These are phyloP conservation scores for Conoideocrella luteorostrata DNA, from an alignment of 2,329 filamentous ascomycete genomes.

Conservation along the genomic window DNA sequence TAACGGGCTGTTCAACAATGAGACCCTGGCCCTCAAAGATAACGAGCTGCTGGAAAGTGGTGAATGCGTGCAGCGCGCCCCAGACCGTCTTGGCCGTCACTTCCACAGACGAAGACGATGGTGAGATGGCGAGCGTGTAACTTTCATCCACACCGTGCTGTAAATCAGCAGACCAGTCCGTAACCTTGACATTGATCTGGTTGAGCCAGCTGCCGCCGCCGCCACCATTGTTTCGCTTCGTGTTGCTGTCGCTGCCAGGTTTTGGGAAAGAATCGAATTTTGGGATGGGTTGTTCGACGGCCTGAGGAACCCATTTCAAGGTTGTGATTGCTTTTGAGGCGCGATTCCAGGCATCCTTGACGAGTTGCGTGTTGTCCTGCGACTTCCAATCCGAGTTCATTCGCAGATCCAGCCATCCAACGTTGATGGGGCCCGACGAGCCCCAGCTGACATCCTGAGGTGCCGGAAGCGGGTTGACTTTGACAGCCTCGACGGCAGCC, in stretches of 20 bases:
- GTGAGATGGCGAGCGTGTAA: conserved; percentile 40
- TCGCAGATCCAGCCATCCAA: conserved; percentile 12
- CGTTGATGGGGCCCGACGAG: conserved; percentile 15
- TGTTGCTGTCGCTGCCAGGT: conserved; percentile 19
- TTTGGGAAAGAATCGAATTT: conserved; percentile 46
- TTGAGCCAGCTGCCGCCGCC: conserved; percentile 24
- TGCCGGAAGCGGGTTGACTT: conserved; percentile 21
- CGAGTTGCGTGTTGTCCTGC: conserved; percentile 17
- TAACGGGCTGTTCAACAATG: conserved; percentile 46
- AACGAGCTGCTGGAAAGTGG: conserved; percentile 50
- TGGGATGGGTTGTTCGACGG: conserved; percentile 43
- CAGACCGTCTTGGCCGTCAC: conserved; percentile 45
- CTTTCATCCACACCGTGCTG: conserved; percentile 52
- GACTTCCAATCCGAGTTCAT: conserved; percentile 12
- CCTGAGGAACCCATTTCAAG: conserved; percentile 48
- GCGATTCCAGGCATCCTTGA: conserved; percentile 43
- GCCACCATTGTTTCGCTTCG: conserved; percentile 18
- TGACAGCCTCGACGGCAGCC: conserved; percentile 13
- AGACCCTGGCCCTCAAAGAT: conserved; percentile 39
- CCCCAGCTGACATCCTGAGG: conserved; percentile 20
- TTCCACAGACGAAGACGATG: conserved; percentile 32
- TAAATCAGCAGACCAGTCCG: conserved; percentile 38
- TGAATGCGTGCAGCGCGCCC: conserved; percentile 49
- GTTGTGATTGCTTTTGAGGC: conserved; percentile 38
- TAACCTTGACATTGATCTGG: conserved; percentile 38